phyloP scores from a whole-genome alignment of 176 grass and related monocot species.

The Lolium perenne region DNA sequence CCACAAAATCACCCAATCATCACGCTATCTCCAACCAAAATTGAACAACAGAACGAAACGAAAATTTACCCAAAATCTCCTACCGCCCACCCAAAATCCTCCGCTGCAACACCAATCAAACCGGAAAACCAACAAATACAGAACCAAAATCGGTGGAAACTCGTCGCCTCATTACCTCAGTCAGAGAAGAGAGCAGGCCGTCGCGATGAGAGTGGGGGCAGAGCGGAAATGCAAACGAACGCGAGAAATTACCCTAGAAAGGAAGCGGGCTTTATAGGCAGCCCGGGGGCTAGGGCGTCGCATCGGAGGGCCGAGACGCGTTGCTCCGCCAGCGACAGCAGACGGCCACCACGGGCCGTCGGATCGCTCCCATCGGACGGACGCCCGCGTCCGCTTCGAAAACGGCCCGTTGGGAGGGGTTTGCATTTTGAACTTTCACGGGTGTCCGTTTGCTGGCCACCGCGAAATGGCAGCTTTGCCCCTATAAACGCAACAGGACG shows the following conservation, averaged over 20 bases:
- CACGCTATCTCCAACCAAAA: neutral
- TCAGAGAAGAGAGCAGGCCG: conserved; percentile 25
- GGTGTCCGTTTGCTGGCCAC: neutral
- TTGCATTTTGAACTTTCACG: conserved; percentile 60
- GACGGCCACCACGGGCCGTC: conserved; percentile 35
- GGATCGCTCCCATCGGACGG: conserved; percentile 59
- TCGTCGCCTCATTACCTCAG: conserved; percentile 41
- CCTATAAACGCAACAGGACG: neutral
- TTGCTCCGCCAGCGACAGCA: conserved; percentile 63
- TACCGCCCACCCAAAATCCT: neutral
- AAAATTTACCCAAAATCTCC: conserved; percentile 9
- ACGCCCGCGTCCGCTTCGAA: conserved; percentile 32
- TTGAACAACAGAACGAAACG: neutral
- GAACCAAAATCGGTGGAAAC: neutral
- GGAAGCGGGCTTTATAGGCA: conserved; percentile 51
- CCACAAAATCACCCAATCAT: neutral
- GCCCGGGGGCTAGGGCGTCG: conserved; percentile 33
- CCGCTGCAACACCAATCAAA: neutral
- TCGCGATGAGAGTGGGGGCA: neutral
- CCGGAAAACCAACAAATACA: no score
- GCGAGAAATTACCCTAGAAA: conserved; percentile 25
- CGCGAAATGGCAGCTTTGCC: conserved; percentile 44
- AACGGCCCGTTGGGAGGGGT: conserved; percentile 45
- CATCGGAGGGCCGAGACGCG: conserved; percentile 59
- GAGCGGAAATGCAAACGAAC: neutral